These are phyloP conservation scores for Fusarium albidum DNA, from an alignment of 2,329 filamentous ascomycete genomes.

Conservation along the genomic window DNA sequence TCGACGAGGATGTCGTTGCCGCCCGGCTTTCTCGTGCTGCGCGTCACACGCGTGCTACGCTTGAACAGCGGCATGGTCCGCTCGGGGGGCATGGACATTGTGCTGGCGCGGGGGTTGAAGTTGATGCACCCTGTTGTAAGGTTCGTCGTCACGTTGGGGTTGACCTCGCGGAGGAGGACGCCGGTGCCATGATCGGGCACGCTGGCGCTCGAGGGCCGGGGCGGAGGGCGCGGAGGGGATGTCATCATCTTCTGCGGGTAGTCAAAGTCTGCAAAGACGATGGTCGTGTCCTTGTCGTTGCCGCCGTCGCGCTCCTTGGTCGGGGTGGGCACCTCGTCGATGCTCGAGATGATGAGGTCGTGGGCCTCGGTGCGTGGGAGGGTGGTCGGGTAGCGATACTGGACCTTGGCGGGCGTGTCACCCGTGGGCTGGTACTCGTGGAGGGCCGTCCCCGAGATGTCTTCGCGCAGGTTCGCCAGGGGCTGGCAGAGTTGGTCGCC, in stretches of 20 bases:
- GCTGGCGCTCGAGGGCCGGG: constrained; percentile 41
- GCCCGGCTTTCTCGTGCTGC: constrained; percentile 45
- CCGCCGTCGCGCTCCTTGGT: constrained; percentile 36
- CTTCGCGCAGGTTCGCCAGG: constrained; percentile 73
- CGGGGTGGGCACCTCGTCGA: constrained; percentile 44
- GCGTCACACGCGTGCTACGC: constrained; percentile 50
- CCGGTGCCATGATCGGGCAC: constrained; percentile 42
- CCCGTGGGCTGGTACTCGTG: constrained; percentile 87
- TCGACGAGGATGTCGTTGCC: constrained; percentile 45
- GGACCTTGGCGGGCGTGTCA: constrained; percentile 80
- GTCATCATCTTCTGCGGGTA: constrained; percentile 36
- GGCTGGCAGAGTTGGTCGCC: constrained; percentile 69
- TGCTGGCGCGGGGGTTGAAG: constrained; percentile 55
- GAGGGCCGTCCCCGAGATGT: constrained; percentile 70
- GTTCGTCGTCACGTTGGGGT: constrained; percentile 59
- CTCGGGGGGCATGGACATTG: constrained; percentile 51
- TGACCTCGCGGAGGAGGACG: constrained; percentile 60
- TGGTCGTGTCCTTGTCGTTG: constrained; percentile 47
- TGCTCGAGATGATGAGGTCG: constrained; percentile 53
- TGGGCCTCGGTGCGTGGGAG: constrained; percentile 76
- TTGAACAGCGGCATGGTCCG: constrained; percentile 58
- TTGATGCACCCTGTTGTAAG: constrained; percentile 46
- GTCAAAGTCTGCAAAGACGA: constrained; percentile 53
- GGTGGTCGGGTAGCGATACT: constrained; percentile 81
- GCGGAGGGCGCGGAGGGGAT: constrained; percentile 43